These are phyloP conservation scores for Vicia villosa DNA, from an alignment of 306 rosid species.

Conservation along the genomic window DNA sequence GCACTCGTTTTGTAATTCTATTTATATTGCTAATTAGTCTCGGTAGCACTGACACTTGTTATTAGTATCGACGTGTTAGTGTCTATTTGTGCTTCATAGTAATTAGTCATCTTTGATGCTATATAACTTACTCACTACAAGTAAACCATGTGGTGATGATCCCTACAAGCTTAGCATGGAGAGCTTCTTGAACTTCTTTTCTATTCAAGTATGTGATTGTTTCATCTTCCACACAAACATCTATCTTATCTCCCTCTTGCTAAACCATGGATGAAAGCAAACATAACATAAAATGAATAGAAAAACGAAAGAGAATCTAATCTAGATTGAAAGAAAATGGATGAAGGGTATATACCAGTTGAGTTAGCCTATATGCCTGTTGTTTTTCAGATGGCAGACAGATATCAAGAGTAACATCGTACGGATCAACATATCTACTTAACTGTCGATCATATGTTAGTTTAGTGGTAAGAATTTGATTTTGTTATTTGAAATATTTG, in stretches of 20 bases:
- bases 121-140: slow-evolving; percentile 59
- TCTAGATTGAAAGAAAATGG: not conserved
- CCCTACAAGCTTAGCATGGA: slow-evolving; percentile 73
- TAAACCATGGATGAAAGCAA: slow-evolving; percentile 9
- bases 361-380: slow-evolving; percentile 46
- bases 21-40: too few relatives aligned
- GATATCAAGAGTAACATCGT: slow-evolving; percentile 60
- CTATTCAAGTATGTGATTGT: slow-evolving; percentile 57
- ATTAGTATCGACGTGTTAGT: too few relatives aligned
- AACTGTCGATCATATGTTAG: not conserved
- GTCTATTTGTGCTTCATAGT: too few relatives aligned
- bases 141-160: slow-evolving; percentile 49
- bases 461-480: not conserved
- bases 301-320: not conserved
- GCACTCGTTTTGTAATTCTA: not conserved
- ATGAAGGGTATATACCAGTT: slow-evolving; percentile 42
- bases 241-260: slow-evolving; percentile 54
- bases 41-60: too few relatives aligned
- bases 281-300: not conserved
- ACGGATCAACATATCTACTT: slow-evolving; percentile 32
- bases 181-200: slow-evolving; percentile 64
- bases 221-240: slow-evolving; percentile 74
- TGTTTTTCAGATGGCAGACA: slow-evolving; percentile 47
- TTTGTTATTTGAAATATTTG: not conserved
- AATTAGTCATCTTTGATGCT: not conserved